Evolutionary conservation across 768 basidiomycete species (phyloP), one percentile per base, ranked within the genome.

Genomic region (Kwoniella bestiolae): DNA sequence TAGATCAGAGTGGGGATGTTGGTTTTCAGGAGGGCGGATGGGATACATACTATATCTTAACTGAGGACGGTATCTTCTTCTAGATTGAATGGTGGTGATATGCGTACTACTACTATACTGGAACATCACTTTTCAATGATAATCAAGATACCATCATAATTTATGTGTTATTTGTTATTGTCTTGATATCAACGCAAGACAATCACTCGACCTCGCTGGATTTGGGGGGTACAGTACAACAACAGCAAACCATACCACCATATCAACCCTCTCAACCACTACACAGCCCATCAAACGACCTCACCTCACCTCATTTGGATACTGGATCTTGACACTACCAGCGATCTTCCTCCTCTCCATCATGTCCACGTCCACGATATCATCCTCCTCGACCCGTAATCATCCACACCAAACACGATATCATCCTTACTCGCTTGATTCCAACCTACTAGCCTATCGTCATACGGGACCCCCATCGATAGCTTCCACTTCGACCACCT

Each of bases 401-500:
- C 18, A 21, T 3, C 18, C 29, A 7, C 32, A 28, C 11, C 29
- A 11, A n/a, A 16, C 52, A 38, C 52, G 52, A 21, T 55, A 55
- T 12, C 52, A 55, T 35, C 52, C 52, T 21, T 55, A 55, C 23
- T 55, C 52, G 18, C 32, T 55, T 35, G 34, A 55, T 32, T 16
- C 52, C 29, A 32, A 55, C 4, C 25, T 55, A 55, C 52, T 21
- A 32, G 18, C 32, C 31, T 55, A 35, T 34, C 26, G 32, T n/a
- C 29, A 9, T 34, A 25, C 8, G 6, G 52, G 52, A 18, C 35
- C 47, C n/a, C 32, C 47, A 31, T 57, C 55, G 7, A 51, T 65
- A 47, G 32, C 56, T 6, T 65, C 62, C 1, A 62, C 29, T n/a
- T 29, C 53, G 6, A 63, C 41, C 4, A 63, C 52, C 12, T 56